phyloP scores from a whole-genome alignment of 1,284 basidiomycete species.

The Cystobasidium sp. region DNA sequence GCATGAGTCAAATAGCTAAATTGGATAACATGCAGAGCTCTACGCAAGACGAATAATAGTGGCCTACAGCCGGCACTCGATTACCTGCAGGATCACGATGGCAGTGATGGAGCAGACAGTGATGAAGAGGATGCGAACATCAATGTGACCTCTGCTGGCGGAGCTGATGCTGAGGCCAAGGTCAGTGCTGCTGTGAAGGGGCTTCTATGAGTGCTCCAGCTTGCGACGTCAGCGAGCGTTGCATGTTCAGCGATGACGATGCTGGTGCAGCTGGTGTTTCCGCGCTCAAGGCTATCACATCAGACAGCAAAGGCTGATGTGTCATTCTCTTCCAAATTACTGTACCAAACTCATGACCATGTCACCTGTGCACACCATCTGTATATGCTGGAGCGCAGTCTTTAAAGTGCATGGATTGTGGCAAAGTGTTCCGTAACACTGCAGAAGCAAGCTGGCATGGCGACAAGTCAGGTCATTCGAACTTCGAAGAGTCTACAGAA shows the following conservation, averaged over 20 bases:
- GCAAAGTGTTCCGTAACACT: conserved; percentile 83
- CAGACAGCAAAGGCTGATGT: too few species aligned
- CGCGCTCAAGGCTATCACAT: too few species aligned
- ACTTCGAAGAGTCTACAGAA: conserved; percentile 90
- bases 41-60: conserved; percentile 42
- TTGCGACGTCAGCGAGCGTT: background rate
- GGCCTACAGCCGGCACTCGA: conserved; percentile 48
- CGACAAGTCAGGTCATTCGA: conserved; percentile 64
- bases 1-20: background rate
- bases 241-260: too few species aligned
- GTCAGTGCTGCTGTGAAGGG: conserved; percentile 16
- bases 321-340: too few species aligned
- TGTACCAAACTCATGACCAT: too few species aligned
- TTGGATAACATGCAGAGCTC: conserved; percentile 26
- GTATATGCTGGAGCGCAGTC: conserved; percentile 60
- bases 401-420: conserved; percentile 78
- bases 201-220: background rate
- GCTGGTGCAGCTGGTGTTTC: too few species aligned
- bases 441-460: conserved; percentile 92
- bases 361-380: background rate
- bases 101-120: conserved; percentile 37
- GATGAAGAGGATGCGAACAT: conserved; percentile 23
- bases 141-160: conserved; percentile 2
- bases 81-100: conserved; percentile 43
- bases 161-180: conserved; percentile 37